A percentile compares a stretch with the other conserved stretches of the same genome.
These are phyloP conservation scores for Globisporangium camurandrum DNA, from an alignment of 352 stramenopile species.

Conservation along the genomic window DNA sequence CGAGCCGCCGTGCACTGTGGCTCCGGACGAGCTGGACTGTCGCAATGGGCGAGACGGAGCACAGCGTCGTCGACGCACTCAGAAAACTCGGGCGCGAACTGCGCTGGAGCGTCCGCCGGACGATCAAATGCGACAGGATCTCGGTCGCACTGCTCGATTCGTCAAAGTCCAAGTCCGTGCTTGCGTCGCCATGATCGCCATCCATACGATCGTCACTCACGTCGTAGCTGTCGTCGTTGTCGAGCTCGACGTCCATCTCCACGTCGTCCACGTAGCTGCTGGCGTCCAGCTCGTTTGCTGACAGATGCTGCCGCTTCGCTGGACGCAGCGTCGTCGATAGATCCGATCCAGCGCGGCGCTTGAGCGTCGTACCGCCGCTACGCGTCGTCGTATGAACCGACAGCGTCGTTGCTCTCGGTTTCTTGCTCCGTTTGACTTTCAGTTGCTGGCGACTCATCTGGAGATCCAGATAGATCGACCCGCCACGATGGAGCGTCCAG, in stretches of 20 bases:
- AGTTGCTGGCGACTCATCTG: constrained; percentile 83
- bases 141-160: constrained; percentile 69
- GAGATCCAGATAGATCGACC: constrained; percentile 81
- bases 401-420: constrained; percentile 14
- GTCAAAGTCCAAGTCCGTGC: constrained; percentile 58
- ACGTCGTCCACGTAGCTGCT: not conserved
- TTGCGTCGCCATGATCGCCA: no score
- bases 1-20: not conserved
- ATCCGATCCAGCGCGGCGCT: constrained; percentile 32
- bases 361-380: constrained; percentile 11
- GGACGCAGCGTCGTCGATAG: constrained; percentile 23
- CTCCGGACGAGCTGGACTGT: constrained; percentile 5
- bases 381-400: constrained; percentile 3
- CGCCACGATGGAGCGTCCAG: constrained; percentile 76
- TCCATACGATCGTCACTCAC: constrained; percentile 57
- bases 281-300: no score
- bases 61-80: constrained; percentile 27
- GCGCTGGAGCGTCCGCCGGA: constrained; percentile 61
- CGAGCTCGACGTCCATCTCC: not conserved
- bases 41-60: constrained; percentile 31
- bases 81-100: constrained; percentile 35
- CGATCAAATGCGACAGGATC: constrained; percentile 70
- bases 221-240: constrained; percentile 13
- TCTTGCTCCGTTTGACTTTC: constrained; percentile 68
- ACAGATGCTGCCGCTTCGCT: constrained; percentile 29